phyloP scores from a whole-genome alignment of 139 green algal species.

The Chlorella sp. region DNA sequence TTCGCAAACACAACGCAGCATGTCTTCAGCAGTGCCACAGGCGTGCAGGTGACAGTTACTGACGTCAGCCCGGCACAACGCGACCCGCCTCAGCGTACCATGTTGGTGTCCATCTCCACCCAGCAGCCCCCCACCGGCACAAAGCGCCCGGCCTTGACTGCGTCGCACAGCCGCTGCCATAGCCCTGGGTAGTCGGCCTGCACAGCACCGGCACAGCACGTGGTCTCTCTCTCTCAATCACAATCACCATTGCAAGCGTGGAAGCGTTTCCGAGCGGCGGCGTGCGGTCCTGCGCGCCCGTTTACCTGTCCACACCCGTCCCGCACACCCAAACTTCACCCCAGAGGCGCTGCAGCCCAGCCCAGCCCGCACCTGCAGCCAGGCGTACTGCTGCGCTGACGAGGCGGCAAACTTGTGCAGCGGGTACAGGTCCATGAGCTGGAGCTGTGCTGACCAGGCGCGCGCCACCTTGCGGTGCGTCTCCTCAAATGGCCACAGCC shows the following conservation, averaged over 20 bases:
- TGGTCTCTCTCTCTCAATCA: background rate
- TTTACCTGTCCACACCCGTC: no score
- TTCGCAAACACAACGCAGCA: background rate
- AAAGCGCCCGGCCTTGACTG: conserved; percentile 10
- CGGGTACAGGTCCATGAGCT: conserved; percentile 21
- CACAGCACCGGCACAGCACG: background rate
- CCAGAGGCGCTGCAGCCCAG: no score
- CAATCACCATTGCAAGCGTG: no score
- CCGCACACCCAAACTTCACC: no score
- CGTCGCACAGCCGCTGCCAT: conserved; percentile 11
- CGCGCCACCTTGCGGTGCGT: conserved; percentile 26
- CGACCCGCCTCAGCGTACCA: no score
- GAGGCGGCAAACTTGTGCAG: conserved; percentile 9
- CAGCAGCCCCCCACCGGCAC: conserved; percentile 25
- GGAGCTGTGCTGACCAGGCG: conserved; percentile 20
- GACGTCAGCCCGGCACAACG: no score
- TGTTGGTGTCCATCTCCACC: conserved; percentile 42
- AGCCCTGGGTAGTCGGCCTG: conserved; percentile 18
- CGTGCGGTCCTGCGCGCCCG: no score
- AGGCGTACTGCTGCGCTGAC: conserved; percentile 34
- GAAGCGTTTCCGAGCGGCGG: no score
- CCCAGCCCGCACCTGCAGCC: conserved; percentile 14
- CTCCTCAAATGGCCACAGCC: conserved; percentile 32
- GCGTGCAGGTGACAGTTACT: no score
- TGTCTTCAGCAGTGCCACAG: no score